Conservation (phyloP, 202 grass and related monocot species). For the Hordeum pubiflorum region DNA sequence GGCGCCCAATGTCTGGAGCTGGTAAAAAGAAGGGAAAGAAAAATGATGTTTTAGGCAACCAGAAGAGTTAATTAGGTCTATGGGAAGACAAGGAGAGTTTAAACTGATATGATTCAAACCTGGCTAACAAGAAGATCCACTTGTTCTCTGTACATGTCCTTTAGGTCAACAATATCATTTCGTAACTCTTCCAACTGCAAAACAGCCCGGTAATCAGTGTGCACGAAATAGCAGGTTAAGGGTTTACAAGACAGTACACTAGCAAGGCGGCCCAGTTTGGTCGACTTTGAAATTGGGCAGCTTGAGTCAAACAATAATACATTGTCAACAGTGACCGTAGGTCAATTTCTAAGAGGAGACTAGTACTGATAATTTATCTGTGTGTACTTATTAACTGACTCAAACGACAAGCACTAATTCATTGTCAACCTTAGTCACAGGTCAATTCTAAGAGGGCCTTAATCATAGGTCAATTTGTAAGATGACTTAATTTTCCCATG, state of each 20-base stretch:
- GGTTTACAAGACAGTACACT: no score
- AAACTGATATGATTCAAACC: slow-evolving; percentile 36
- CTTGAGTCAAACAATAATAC: neutral
- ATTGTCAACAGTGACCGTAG: neutral
- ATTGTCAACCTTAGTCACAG: no score
- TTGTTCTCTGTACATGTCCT: slow-evolving; percentile 99
- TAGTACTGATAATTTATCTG: no score
- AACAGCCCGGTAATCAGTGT: neutral
- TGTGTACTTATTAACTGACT: neutral
- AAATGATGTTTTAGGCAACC: neutral
- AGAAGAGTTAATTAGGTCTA: neutral
- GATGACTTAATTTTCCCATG: neutral
- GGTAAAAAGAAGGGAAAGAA: neutral
- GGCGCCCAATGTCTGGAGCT: slow-evolving; percentile 46
- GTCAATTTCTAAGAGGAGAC: neutral
- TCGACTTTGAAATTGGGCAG: neutral
- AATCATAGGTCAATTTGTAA: neutral
- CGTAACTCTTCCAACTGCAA: slow-evolving; percentile 89
- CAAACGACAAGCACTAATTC: neutral
- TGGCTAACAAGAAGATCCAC: slow-evolving; percentile 98
- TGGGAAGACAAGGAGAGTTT: neutral
- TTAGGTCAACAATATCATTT: slow-evolving; percentile 93
- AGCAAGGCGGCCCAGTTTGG: no score
- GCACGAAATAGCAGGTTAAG: neutral
- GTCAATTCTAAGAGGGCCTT: no score